Percentiles rank a stretch among this genome's conserved stretches.
phyloP scores from a whole-genome alignment of 2,329 filamentous ascomycete species.

The Aspergillus glaucus region DNA sequence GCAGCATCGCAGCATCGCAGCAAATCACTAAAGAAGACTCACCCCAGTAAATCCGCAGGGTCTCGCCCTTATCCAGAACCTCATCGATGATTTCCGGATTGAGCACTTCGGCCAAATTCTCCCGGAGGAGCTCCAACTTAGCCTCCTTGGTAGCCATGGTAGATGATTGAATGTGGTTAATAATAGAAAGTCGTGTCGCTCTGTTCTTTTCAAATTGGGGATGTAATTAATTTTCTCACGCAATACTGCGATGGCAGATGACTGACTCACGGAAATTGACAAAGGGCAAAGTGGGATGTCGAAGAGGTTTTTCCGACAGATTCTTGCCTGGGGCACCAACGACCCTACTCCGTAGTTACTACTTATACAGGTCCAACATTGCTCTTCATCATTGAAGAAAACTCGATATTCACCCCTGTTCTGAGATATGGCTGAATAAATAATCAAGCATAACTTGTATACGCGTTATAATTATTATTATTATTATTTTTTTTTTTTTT shows the following conservation, averaged over 20 bases:
- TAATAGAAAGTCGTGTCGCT: background rate
- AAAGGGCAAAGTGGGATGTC: background rate
- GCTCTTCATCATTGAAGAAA: no score
- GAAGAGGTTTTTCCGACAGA: no score
- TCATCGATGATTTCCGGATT: conserved; percentile 52
- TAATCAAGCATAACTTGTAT: no score
- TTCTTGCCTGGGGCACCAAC: no score
- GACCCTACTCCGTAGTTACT: no score
- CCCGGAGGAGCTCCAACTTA: conserved; percentile 64
- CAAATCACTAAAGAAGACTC: background rate
- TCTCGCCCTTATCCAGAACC: conserved; percentile 16
- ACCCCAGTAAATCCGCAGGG: conserved; percentile 24
- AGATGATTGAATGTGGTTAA: background rate
- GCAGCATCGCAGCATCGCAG: background rate
- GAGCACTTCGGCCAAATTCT: conserved; percentile 73
- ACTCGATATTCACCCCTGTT: no score
- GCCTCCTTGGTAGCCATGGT: background rate
- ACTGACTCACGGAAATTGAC: background rate
- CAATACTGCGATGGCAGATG: background rate
- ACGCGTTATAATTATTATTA: no score
- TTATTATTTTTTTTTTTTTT: no score
- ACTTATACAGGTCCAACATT: no score
- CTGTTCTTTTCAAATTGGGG: background rate
- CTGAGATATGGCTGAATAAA: no score
- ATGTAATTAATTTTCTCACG: no score